Conservation (phyloP, 768 basidiomycete genomes). For the Lactifluus piperatus region DNA sequence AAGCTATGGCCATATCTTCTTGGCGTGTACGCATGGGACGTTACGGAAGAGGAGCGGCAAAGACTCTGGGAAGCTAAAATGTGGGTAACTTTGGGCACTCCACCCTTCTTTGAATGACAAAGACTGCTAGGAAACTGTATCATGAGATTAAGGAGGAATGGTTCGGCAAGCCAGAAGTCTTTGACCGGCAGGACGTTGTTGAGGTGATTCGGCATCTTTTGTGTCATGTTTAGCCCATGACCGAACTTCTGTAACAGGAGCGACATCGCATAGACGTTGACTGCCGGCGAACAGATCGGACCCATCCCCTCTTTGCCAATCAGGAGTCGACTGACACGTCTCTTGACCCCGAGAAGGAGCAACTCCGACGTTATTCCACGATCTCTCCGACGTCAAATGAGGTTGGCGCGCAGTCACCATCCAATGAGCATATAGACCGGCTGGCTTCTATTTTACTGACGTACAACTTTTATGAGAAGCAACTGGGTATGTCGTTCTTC, state of each 20-base stretch:
- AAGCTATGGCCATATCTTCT: slow-evolving; percentile 89
- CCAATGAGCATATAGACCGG: slow-evolving; percentile 88
- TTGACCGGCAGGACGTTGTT: slow-evolving; percentile 66
- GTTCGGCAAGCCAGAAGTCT: slow-evolving; percentile 77
- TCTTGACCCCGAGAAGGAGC: slow-evolving; percentile 51
- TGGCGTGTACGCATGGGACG: slow-evolving; percentile 77
- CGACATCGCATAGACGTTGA: slow-evolving; percentile 95
- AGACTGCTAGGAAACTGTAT: slow-evolving; percentile 50
- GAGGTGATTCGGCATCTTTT: slow-evolving; percentile 50
- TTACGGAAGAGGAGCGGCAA: slow-evolving; percentile 50
- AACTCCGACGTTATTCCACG: slow-evolving; percentile 50
- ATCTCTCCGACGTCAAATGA: slow-evolving; percentile 67
- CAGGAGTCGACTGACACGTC: slow-evolving; percentile 32
- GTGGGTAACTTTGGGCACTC: slow-evolving; percentile 30
- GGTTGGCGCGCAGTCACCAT: slow-evolving; percentile 80
- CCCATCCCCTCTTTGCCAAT: slow-evolving; percentile 76
- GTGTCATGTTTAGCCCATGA: neutral
- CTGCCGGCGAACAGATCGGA: slow-evolving; percentile 91
- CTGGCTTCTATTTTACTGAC: slow-evolving; percentile 80
- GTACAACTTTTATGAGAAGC: slow-evolving; percentile 84
- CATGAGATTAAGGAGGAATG: slow-evolving; percentile 66
- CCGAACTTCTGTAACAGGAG: slow-evolving; percentile 40
- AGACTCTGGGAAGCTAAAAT: slow-evolving; percentile 53
- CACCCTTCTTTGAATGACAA: neutral
- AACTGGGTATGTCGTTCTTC: slow-evolving; percentile 55